These are phyloP conservation scores for Mortierella sp. DNA, from an alignment of 371 early-diverging fungal genomes.

Conservation along the genomic window DNA sequence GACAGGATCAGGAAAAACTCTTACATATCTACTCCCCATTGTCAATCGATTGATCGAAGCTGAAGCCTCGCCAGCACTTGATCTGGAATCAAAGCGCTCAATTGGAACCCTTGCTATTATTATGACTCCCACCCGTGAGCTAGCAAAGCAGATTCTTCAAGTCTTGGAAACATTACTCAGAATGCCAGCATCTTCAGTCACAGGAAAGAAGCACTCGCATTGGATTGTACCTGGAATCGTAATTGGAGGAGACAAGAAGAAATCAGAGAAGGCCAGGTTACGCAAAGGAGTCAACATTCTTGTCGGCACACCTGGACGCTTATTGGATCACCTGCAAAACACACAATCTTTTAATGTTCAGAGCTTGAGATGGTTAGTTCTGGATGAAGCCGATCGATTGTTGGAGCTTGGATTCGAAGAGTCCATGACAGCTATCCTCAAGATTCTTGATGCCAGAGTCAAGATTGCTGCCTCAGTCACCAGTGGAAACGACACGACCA, in stretches of 20 bases:
- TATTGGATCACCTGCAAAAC: constrained; percentile 96
- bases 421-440: constrained; percentile 87
- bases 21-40: constrained; percentile 95
- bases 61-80: constrained; percentile 54
- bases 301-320: constrained; percentile 98
- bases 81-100: constrained; percentile 61
- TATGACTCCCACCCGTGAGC: constrained; percentile 97
- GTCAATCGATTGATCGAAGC: constrained; percentile 61
- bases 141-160: constrained; percentile 94
- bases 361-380: constrained; percentile 88
- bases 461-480: constrained; percentile 49
- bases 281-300: constrained; percentile 95
- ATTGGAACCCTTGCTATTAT: constrained; percentile 87
- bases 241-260: constrained; percentile 93
- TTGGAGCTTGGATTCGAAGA: constrained; percentile 97
- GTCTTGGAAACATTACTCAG: constrained; percentile 80
- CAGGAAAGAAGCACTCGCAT: constrained; percentile 73
- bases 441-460: constrained; percentile 70
- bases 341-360: constrained; percentile 84
- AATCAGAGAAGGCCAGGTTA: constrained; percentile 91
- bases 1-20: constrained; percentile 99
- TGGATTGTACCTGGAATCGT: constrained; percentile 96
- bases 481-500: constrained; percentile 52
- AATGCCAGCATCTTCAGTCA: constrained; percentile 66
- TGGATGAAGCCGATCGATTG: constrained; percentile 99